Conservation (phyloP, 2,329 filamentous ascomycete species). For the Aspergillus aculeatus region DNA sequence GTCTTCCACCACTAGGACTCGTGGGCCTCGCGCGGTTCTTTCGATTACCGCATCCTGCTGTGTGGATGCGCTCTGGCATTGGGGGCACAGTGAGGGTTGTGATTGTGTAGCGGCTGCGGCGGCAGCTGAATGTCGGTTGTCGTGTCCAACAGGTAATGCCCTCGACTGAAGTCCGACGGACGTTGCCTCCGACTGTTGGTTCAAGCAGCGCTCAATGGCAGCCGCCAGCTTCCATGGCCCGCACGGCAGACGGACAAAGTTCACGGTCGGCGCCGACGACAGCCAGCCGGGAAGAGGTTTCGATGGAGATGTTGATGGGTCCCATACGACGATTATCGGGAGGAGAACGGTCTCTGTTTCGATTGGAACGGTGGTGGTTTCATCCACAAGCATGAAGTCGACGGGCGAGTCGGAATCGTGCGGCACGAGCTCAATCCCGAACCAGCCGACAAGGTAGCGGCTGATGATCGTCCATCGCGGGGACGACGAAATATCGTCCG, state of each 20-base stretch:
- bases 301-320: slow-evolving; percentile 29
- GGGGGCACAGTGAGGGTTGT: not conserved
- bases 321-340: slow-evolving; percentile 38
- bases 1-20: slow-evolving; percentile 47
- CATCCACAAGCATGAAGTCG: slow-evolving; percentile 39
- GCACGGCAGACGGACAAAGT: slow-evolving; percentile 42
- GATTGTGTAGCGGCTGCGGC: not conserved
- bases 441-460: slow-evolving; percentile 39
- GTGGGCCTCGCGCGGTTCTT: slow-evolving; percentile 19
- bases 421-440: slow-evolving; percentile 32
- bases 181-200: slow-evolving; percentile 11
- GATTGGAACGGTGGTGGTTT: slow-evolving; percentile 14
- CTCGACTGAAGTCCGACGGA: not conserved
- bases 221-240: slow-evolving; percentile 44
- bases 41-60: not conserved
- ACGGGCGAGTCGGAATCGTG: slow-evolving; percentile 27
- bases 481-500: slow-evolving; percentile 15
- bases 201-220: slow-evolving; percentile 33
- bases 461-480: slow-evolving; percentile 29
- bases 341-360: slow-evolving; percentile 20
- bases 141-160: not conserved
- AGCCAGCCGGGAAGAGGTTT: slow-evolving; percentile 34
- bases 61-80: not conserved
- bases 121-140: not conserved
- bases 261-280: slow-evolving; percentile 33